These are phyloP conservation scores for Corinectria fuckeliana DNA, from an alignment of 2,329 filamentous ascomycete genomes.

Conservation along the genomic window DNA sequence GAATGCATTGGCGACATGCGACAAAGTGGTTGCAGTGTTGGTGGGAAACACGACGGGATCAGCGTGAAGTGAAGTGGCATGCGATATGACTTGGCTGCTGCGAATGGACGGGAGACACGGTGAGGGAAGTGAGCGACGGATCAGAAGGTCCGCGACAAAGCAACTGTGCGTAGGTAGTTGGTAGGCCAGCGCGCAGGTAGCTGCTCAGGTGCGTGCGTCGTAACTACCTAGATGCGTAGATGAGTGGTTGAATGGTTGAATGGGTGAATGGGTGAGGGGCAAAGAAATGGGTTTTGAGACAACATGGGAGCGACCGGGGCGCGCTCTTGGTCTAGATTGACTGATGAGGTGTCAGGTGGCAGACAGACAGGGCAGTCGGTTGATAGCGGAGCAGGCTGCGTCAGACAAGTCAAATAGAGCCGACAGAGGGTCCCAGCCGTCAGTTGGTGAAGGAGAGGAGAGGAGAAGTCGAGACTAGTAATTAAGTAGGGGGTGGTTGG, in stretches of 20 bases:
- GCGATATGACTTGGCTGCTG: neutral
- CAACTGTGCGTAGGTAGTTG: too few relatives aligned
- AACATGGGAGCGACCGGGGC: conserved; percentile 2
- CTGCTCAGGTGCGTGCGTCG: too few relatives aligned
- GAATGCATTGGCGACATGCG: neutral
- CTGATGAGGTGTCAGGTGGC: conserved; percentile 2
- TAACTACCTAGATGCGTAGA: neutral
- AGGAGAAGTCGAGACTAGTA: neutral
- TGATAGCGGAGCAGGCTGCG: neutral
- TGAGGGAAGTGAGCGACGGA: neutral
- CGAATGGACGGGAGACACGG: conserved; percentile 4
- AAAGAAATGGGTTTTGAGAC: conserved; percentile 6
- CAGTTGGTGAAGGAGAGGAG: neutral
- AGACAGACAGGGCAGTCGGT: neutral
- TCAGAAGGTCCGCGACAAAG: neutral
- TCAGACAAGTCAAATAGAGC: neutral
- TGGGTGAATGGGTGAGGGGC: neutral
- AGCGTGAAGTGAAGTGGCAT: conserved; percentile 1
- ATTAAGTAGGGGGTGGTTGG: too few relatives aligned
- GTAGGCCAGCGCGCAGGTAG: too few relatives aligned
- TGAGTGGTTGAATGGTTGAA: neutral
- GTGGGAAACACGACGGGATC: neutral
- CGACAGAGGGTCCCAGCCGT: neutral
- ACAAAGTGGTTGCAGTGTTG: neutral
- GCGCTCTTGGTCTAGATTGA: conserved; percentile 3